These are phyloP conservation scores for Paraconiothyrium sp. DNA, from an alignment of 2,329 filamentous ascomycete species.

Conservation along the genomic window DNA sequence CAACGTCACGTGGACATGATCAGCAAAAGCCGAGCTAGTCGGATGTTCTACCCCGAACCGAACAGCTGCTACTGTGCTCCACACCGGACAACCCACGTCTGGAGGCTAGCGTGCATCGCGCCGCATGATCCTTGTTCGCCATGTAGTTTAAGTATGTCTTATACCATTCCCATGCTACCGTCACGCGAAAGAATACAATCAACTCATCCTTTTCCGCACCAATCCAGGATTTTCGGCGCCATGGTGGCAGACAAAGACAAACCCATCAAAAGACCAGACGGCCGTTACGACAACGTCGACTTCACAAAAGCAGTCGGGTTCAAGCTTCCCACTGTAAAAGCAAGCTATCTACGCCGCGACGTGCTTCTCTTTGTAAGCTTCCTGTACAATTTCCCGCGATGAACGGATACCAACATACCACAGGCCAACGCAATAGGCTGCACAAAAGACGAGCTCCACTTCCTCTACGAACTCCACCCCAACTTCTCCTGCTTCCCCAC, in stretches of 20 bases:
- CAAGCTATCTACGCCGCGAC: slow-evolving; percentile 56
- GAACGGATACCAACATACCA: background rate
- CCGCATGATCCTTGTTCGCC: slow-evolving; percentile 1
- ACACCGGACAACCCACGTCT: slow-evolving; percentile 3
- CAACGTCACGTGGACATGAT: slow-evolving; percentile 4
- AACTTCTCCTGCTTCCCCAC: slow-evolving; percentile 59
- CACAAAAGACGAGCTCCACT: slow-evolving; percentile 54
- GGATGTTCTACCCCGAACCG: slow-evolving; percentile 6
- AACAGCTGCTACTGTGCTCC: background rate
- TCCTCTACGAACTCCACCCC: slow-evolving; percentile 57
- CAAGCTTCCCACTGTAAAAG: slow-evolving; percentile 51
- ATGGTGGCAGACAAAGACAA: slow-evolving; percentile 30
- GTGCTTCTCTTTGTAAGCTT: slow-evolving; percentile 52
- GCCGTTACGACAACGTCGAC: slow-evolving; percentile 55
- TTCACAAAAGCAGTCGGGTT: slow-evolving; percentile 53
- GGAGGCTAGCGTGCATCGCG: slow-evolving; percentile 2
- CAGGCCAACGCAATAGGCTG: slow-evolving; percentile 54
- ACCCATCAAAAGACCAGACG: slow-evolving; percentile 50
- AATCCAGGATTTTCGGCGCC: background rate
- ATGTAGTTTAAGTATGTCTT: slow-evolving; percentile 3
- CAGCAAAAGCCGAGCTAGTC: slow-evolving; percentile 3
- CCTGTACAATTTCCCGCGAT: background rate
- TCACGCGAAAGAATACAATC: background rate
- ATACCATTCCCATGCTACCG: background rate
- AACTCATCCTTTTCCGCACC: background rate